A percentile compares a stretch with the other conserved stretches of the same genome.
These are phyloP conservation scores for Parachaetomium inaequale DNA, from an alignment of 495 filamentous ascomycete genomes.

Conservation along the genomic window DNA sequence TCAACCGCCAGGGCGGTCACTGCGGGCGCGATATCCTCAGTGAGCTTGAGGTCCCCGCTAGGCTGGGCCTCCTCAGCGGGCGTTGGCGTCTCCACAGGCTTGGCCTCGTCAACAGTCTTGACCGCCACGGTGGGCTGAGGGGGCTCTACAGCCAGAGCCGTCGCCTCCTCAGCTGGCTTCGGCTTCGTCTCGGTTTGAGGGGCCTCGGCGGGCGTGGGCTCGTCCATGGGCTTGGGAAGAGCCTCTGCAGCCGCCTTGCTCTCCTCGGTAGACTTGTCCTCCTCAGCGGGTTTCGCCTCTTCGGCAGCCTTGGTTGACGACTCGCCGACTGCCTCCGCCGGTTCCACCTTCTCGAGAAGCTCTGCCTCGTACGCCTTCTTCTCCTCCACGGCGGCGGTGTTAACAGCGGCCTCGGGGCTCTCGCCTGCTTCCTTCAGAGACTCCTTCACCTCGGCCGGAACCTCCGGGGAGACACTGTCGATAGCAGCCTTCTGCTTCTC, in stretches of 20 bases:
- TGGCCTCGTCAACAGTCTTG: conserved; percentile 11
- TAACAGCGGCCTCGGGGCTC: conserved; percentile 67
- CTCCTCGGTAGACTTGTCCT: conserved; percentile 4
- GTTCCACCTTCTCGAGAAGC: conserved; percentile 49
- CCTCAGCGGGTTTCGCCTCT: not conserved
- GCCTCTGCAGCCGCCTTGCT: not conserved
- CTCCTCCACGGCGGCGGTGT: conserved; percentile 64
- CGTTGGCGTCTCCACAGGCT: conserved; percentile 11
- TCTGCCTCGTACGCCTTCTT: conserved; percentile 74
- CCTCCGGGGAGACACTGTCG: conserved; percentile 47
- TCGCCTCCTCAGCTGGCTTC: not conserved
- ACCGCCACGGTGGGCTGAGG: not conserved
- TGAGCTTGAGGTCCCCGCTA: conserved; percentile 19
- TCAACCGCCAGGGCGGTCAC: not conserved
- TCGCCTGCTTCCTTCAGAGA: conserved; percentile 61
- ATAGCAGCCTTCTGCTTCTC: conserved; percentile 25
- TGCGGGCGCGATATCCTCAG: conserved; percentile 4
- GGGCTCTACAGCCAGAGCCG: not conserved
- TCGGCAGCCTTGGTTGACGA: conserved; percentile 20
- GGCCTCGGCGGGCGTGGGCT: conserved; percentile 1
- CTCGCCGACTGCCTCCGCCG: conserved; percentile 19
- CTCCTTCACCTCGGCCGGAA: conserved; percentile 70
- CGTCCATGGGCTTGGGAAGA: conserved; percentile 9
- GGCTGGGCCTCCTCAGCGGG: conserved; percentile 11
- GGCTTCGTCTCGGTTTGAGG: conserved; percentile 1